Evolutionary conservation across 78 protist genomes (phyloP).

Genomic region (Polysphondylium violaceum): DNA sequence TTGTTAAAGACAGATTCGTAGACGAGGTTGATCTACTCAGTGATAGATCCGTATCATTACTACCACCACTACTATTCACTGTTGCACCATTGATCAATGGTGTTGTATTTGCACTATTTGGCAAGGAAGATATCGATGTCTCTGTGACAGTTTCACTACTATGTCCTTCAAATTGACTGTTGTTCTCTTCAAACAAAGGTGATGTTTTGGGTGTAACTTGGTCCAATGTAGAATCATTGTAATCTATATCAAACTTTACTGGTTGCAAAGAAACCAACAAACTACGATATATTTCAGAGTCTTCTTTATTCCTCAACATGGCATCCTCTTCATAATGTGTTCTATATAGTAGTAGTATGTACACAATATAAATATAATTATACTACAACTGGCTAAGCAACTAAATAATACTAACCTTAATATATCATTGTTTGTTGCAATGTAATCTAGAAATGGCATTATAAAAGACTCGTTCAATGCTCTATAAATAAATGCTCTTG

Average conservation of each 20-base stretch:
- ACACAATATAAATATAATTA: neutral
- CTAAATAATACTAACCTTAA: neutral
- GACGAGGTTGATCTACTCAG: too few species aligned
- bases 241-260: constrained; percentile 47
- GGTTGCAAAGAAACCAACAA: constrained; percentile 50
- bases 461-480: constrained; percentile 33
- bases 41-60: neutral
- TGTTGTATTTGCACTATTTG: neutral
- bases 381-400: neutral
- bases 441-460: neutral
- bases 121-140: neutral
- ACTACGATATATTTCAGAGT: constrained; percentile 47
- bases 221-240: constrained; percentile 33
- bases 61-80: neutral
- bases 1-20: neutral
- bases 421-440: constrained; percentile 45
- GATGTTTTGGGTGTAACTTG: too few species aligned
- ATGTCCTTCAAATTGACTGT: too few species aligned
- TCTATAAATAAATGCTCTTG: constrained; percentile 46
- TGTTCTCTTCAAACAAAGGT: too few species aligned
- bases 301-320: constrained; percentile 46
- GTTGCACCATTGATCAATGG: neutral
- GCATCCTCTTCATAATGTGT: constrained; percentile 57
- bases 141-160: neutral
- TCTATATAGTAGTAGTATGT: neutral